Conservation (phyloP, 2,329 filamentous ascomycete genomes). For the Colletotrichum higginsianum region DNA sequence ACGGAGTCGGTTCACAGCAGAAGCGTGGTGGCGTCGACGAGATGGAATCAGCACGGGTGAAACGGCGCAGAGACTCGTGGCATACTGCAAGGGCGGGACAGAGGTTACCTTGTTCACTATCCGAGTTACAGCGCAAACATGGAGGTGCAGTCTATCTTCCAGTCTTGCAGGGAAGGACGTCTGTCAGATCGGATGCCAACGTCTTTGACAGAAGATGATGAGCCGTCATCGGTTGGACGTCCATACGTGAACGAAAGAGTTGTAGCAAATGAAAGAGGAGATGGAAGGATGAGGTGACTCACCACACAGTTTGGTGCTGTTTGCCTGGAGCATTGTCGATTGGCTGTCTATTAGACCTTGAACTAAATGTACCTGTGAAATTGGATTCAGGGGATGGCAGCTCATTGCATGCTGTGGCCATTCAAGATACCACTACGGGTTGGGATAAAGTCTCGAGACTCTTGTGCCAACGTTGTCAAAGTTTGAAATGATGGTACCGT, state of each 20-base stretch:
- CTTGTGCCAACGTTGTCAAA: too few species aligned
- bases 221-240: neutral
- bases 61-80: slow-evolving; percentile 31
- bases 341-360: too few species aligned
- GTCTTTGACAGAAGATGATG: neutral
- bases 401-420: too few species aligned
- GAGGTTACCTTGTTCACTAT: slow-evolving; percentile 4
- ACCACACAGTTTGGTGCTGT: too few species aligned
- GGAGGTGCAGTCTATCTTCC: neutral
- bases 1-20: slow-evolving; percentile 5
- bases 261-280: too few species aligned
- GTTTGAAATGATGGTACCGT: too few species aligned
- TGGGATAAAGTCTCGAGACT: too few species aligned
- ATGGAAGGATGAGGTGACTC: too few species aligned
- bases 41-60: slow-evolving; percentile 13
- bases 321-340: too few species aligned
- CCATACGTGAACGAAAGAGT: neutral
- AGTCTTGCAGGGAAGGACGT: neutral
- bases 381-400: too few species aligned
- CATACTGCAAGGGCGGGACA: slow-evolving; percentile 8
- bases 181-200: slow-evolving; percentile 9
- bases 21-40: neutral
- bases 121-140: slow-evolving; percentile 18
- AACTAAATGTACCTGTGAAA: too few species aligned
- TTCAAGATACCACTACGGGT: too few species aligned